Base-by-base conservation (phyloP, 148 eudicot genomes). In the Camellia lanceoleosa region DNA sequence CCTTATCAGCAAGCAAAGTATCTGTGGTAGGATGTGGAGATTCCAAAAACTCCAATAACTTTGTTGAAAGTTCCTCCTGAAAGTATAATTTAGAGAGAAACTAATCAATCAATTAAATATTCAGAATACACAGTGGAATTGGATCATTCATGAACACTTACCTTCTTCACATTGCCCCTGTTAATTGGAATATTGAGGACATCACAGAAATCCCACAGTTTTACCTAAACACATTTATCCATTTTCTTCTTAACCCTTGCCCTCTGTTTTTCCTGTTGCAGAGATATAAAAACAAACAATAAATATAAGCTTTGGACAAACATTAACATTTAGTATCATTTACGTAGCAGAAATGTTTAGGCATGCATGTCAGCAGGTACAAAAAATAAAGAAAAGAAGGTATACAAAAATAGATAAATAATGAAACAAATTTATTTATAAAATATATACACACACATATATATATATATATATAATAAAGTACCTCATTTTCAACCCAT, bases 21-120 rank as follows among this genome's bases (percentile, higher is more conserved):
- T 93, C 99, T 9, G 98, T 93, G 66, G 99, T 96, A 74, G 92
- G 87, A 87, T 93, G 92, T 19, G 99, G 99, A 75, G 98, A 93
- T 86, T 92, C 92, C 83, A 96, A 86, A 82, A 96, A 96, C 76
- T 96, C 98, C 85, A 92, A 83, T 73, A 96, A 78, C 76, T 88
- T 96, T 30, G 76, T 86, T 38, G 88, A 82, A 77, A 96, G 89
- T 79, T 93, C 99, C 80, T 96, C 98, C 99, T 96, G 83, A 76
- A 55, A 83, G 73, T 71, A 70, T 42, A 79, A 43, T 30, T 14
- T 18, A 71, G 7, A 8, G 49, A 62, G 9, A 63, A 65, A 64
- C 69, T 64, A 41, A 80, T 16, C 71, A 72, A 43, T 20, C 64
- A 55, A 5, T 66, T 73, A 60, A 54, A 13, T 73, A 49, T 41